These are phyloP conservation scores for Zymoseptoria brevis DNA, from an alignment of 2,329 filamentous ascomycete species.

Conservation along the genomic window DNA sequence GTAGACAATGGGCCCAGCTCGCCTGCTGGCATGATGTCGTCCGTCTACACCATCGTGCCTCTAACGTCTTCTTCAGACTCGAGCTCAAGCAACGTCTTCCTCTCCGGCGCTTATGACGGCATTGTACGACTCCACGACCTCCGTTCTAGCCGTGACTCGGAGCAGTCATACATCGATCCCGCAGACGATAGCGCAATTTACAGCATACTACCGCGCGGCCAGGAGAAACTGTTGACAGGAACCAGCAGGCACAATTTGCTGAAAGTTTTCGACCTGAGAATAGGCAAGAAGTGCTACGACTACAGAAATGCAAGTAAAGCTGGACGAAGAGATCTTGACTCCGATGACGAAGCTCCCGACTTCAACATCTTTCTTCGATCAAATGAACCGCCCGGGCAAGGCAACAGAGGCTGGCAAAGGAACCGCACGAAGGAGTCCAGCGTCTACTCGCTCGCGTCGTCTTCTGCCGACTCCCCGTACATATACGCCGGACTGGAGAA, in stretches of 20 bases:
- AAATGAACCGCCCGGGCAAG: constrained; percentile 16
- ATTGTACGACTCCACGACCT: constrained; percentile 53
- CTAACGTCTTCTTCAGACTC: constrained; percentile 27
- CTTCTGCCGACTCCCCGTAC: constrained; percentile 37
- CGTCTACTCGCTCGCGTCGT: constrained; percentile 42
- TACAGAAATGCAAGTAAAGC: constrained; percentile 20
- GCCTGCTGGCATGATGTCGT: constrained; percentile 29
- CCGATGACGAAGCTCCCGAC: not conserved
- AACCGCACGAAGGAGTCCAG: constrained; percentile 31
- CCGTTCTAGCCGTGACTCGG: constrained; percentile 43
- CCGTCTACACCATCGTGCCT: constrained; percentile 41
- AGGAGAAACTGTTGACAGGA: constrained; percentile 50
- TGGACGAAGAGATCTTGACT: not conserved
- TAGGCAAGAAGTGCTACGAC: constrained; percentile 31
- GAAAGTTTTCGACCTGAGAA: constrained; percentile 56
- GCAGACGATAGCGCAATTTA: constrained; percentile 54
- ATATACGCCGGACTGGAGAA: constrained; percentile 44
- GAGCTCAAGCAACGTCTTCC: constrained; percentile 44
- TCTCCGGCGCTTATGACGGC: constrained; percentile 54
- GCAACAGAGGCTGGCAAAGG: constrained; percentile 17
- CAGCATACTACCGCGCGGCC: constrained; percentile 49
- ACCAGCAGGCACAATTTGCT: constrained; percentile 50
- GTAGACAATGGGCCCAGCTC: constrained; percentile 7
- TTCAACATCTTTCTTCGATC: constrained; percentile 44
- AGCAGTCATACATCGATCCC: constrained; percentile 44